Evolutionary conservation across 2,329 filamentous ascomycete genomes (phyloP), one percentile per base, ranked within the genome.

Genomic region (Neospermospora avenae): DNA sequence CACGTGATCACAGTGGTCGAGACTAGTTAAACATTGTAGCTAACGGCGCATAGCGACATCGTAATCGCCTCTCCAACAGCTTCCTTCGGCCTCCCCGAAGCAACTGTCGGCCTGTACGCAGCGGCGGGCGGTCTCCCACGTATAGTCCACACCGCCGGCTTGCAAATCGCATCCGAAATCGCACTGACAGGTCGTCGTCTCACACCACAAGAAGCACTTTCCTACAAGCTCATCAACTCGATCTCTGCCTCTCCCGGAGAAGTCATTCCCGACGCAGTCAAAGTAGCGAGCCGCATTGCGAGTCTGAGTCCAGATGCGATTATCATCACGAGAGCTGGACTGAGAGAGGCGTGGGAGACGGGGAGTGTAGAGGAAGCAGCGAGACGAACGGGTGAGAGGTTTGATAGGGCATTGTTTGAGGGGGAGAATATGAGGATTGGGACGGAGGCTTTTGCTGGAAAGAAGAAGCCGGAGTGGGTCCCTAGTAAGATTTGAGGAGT

Each of bases 391-490:
- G 77, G 81, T 44, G 81, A 81, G 1, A 81, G 85, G 72, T 67
- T 74, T 77, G 85, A 82, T 56, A 58, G 25, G 24, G 76, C 76
- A 59, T 76, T 93, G 56, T 78, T 84, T 62, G 80, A 78, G 2
- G 87, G 84, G 0, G 85, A 88, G 66, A 93, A 93, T 75, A 84
- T 91, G 72, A 82, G 80, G 60, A 89, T 93, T 75, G 90, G 90
- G 0, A 76, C 93, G 24, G 76, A 74, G 73, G 90, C 89, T 62
- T 93, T 93, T 77, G 85, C 87, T n/a, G 86, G 89, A 78, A 91
- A 86, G 79, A 78, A 86, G 69, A 81, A 82, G 74, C 84, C 89
- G 2, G 75, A 78, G 28, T 93, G 89, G 88, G 81, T 77, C 69
- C 78, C 84, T 61, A 85, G 83, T 70, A 86, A 85, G 72, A 68